Evolutionary conservation across 257 asterid species (phyloP).

Genomic region (Hygrophila difformis): DNA sequence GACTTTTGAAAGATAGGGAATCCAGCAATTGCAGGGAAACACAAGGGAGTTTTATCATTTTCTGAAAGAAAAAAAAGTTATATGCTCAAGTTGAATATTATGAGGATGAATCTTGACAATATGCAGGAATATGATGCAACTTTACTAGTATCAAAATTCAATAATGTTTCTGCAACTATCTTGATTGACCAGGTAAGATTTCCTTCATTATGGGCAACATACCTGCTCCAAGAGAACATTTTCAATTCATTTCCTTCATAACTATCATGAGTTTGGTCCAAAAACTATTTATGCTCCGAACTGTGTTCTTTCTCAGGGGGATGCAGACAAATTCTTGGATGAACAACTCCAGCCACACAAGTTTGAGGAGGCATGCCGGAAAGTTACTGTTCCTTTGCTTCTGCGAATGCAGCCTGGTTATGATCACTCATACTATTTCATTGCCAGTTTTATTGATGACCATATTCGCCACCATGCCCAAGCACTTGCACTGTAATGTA

Average conservation of each 20-base stretch:
- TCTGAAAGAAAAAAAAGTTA: too few relatives aligned
- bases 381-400: slow-evolving; percentile 49
- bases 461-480: slow-evolving; percentile 89
- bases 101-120: too few relatives aligned
- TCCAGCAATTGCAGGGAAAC: too few relatives aligned
- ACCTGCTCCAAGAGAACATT: too few relatives aligned
- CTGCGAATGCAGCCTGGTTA: slow-evolving; percentile 82
- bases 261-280: too few relatives aligned
- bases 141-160: slow-evolving; percentile 54
- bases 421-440: slow-evolving; percentile 89
- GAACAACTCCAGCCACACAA: slow-evolving; percentile 48
- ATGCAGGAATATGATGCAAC: slow-evolving; percentile 94
- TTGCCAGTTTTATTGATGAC: slow-evolving; percentile 77
- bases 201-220: neutral
- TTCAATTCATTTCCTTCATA: too few relatives aligned
- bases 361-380: slow-evolving; percentile 6
- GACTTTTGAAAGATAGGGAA: too few relatives aligned
- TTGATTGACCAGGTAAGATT: slow-evolving; percentile 83
- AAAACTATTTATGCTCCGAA: too few relatives aligned
- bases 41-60: too few relatives aligned
- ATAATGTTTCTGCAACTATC: slow-evolving; percentile 60
- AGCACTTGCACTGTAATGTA: slow-evolving; percentile 40
- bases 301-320: slow-evolving; percentile 54
- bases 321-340: slow-evolving; percentile 59
- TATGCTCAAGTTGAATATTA: slow-evolving; percentile 7